Conservation (phyloP, 176 grass and related monocot genomes). For the Cocos nucifera region DNA sequence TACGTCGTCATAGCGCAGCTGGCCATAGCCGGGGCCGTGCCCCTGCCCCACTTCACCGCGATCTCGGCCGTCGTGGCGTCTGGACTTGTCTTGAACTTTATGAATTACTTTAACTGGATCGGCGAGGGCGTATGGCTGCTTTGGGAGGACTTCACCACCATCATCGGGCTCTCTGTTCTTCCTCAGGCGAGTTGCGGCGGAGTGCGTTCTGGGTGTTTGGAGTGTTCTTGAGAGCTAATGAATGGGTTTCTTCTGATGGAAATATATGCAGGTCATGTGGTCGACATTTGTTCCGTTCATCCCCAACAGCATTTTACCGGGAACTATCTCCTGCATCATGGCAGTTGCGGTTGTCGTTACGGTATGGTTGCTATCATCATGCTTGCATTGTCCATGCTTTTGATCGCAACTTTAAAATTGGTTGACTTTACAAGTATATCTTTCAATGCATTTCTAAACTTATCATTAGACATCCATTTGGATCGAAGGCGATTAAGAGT, state of each 20-base stretch:
- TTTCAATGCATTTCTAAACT: too few species aligned
- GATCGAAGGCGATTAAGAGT: too few species aligned
- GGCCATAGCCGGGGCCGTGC: constrained; percentile 67
- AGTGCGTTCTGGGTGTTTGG: background rate
- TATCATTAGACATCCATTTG: too few species aligned
- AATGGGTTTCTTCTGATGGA: constrained; percentile 10
- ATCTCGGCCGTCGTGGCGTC: constrained; percentile 43
- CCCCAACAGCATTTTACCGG: constrained; percentile 77
- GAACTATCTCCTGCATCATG: constrained; percentile 46
- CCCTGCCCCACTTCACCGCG: constrained; percentile 53
- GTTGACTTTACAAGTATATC: too few species aligned
- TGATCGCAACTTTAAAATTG: too few species aligned
- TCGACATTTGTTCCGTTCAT: constrained; percentile 93
- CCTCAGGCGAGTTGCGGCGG: constrained; percentile 41
- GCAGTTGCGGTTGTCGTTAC: constrained; percentile 51
- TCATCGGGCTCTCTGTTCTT: constrained; percentile 72
- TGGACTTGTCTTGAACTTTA: constrained; percentile 72
- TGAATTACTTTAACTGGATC: constrained; percentile 75
- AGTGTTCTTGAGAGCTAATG: too few species aligned
- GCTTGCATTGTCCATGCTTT: too few species aligned
- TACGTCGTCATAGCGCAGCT: constrained; percentile 79
- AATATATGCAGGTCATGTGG: constrained; percentile 75
- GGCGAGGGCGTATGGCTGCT: constrained; percentile 46
- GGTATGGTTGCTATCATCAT: constrained; percentile 23
- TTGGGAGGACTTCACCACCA: constrained; percentile 88